A percentile compares a stretch with the other conserved stretches of the same genome.
Evolutionary conservation across 345 rosid species (phyloP).

Genomic region (Aethionema arabicum): DNA sequence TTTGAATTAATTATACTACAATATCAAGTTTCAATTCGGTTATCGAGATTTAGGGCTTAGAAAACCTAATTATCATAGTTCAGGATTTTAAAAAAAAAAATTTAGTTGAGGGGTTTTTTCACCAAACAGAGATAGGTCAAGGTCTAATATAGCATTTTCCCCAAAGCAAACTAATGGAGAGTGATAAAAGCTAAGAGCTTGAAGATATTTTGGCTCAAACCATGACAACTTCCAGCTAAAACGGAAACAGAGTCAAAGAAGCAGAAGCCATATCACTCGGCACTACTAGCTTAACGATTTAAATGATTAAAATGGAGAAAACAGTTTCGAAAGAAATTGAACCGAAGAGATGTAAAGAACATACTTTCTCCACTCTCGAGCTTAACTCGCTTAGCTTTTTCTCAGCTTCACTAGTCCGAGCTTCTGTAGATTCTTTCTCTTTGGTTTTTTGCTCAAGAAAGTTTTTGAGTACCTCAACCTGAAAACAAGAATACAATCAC

Average conservation of each 20-base stretch:
- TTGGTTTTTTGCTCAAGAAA: slow-evolving; percentile 50
- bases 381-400: slow-evolving; percentile 54
- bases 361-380: slow-evolving; percentile 59
- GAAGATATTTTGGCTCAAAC: neutral
- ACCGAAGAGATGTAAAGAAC: slow-evolving; percentile 27
- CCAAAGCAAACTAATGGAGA: neutral
- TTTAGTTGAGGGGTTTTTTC: too few species aligned
- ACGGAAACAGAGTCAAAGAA: neutral
- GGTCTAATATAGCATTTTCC: too few species aligned
- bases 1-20: too few species aligned
- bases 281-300: slow-evolving; percentile 1
- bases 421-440: slow-evolving; percentile 58
- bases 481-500: slow-evolving; percentile 25
- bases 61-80: too few species aligned
- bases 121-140: too few species aligned
- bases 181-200: neutral
- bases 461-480: slow-evolving; percentile 60
- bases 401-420: slow-evolving; percentile 53
- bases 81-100: too few species aligned
- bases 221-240: slow-evolving; percentile 6
- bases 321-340: neutral
- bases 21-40: too few species aligned
- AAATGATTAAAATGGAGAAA: neutral
- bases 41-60: too few species aligned
- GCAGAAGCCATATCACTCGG: neutral